Conservation (phyloP, 2,329 filamentous ascomycete species). For the Akanthomyces uredinophilus region DNA sequence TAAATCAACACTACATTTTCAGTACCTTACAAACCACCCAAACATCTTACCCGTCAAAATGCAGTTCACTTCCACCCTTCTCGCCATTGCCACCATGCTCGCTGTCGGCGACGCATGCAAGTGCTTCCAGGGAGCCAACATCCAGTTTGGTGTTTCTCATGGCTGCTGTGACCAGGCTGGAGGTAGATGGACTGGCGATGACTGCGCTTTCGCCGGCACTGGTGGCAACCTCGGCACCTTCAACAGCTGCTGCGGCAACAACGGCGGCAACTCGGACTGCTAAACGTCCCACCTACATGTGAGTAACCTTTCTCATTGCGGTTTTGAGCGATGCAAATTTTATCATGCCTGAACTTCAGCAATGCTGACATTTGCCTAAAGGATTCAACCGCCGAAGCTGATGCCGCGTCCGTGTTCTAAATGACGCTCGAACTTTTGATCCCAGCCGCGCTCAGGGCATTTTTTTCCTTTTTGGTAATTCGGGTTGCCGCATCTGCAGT, state of each 20-base stretch:
- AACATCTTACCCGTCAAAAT: not conserved
- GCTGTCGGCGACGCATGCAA: conserved; percentile 5
- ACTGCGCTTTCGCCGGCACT: not conserved
- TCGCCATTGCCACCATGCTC: not conserved
- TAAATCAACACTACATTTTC: not conserved
- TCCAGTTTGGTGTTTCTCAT: conserved; percentile 1
- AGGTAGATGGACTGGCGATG: not conserved
- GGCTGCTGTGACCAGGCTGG: not conserved
- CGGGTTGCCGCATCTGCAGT: too few relatives aligned
- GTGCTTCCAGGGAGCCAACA: conserved; percentile 1
- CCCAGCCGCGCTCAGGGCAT: too few relatives aligned
- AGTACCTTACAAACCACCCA: not conserved
- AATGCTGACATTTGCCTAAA: too few relatives aligned
- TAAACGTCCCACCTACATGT: too few relatives aligned
- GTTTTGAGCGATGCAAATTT: too few relatives aligned
- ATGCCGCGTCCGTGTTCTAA: too few relatives aligned
- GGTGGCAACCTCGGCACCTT: not conserved
- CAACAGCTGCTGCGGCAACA: conserved; percentile 1
- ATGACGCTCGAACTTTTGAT: too few relatives aligned
- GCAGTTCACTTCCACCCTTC: not conserved
- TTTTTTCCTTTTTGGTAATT: too few relatives aligned
- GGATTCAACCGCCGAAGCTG: too few relatives aligned
- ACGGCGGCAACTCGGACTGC: conserved; percentile 2
- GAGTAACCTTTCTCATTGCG: too few relatives aligned
- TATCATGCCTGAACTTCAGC: too few relatives aligned